phyloP scores from a whole-genome alignment of 192 early-diverging fungal species.

The Phlyctochytrium planicorne region DNA sequence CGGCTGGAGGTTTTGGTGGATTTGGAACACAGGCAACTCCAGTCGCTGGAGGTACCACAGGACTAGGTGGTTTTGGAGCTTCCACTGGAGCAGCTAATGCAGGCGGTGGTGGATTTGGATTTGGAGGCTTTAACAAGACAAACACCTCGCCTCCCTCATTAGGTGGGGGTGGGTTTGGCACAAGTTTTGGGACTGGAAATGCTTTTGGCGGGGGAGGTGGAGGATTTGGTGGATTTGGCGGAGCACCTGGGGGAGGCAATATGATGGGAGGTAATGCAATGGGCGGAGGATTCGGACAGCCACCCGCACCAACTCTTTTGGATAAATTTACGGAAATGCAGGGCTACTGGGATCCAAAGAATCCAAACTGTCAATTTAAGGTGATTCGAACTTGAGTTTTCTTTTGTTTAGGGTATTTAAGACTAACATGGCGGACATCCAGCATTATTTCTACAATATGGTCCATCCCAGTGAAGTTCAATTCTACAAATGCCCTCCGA shows the following conservation, averaged over 20 bases:
- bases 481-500: constrained; percentile 71
- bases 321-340: constrained; percentile 67
- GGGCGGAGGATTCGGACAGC: background rate
- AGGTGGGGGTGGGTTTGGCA: background rate
- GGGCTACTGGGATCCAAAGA: constrained; percentile 75
- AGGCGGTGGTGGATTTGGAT: too few species aligned
- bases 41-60: too few species aligned
- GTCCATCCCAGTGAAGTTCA: constrained; percentile 83
- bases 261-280: background rate
- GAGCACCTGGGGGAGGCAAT: background rate
- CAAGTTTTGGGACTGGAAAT: background rate
- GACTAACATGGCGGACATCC: too few species aligned
- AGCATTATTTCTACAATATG: constrained; percentile 96
- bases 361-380: constrained; percentile 77
- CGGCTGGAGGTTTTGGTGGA: too few species aligned
- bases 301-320: constrained; percentile 43
- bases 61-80: too few species aligned
- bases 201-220: background rate
- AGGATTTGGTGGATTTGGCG: background rate
- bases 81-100: too few species aligned
- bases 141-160: too few species aligned
- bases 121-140: too few species aligned
- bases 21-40: too few species aligned
- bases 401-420: background rate
- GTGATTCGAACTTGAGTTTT: constrained; percentile 43